Conservation (phyloP, 768 basidiomycete genomes). For the Phanerodontia chrysosporium region DNA sequence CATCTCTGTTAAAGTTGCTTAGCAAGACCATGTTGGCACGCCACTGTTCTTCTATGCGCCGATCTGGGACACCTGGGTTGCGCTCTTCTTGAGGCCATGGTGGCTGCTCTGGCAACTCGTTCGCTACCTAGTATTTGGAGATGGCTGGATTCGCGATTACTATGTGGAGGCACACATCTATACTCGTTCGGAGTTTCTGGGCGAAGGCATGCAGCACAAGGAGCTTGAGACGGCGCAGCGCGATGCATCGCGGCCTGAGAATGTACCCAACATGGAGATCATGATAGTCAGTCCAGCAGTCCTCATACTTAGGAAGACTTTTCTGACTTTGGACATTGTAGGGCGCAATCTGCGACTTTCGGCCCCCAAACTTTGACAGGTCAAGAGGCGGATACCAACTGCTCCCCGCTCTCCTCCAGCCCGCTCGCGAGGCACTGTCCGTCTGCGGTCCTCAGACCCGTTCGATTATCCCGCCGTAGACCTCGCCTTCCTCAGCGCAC, state of each 20-base stretch:
- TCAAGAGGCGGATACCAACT: background rate
- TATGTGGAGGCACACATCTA: background rate
- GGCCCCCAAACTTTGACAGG: background rate
- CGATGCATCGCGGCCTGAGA: background rate
- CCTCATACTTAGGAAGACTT: background rate
- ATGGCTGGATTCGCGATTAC: background rate
- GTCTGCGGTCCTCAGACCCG: background rate
- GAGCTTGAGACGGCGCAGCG: background rate
- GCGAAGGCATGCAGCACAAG: background rate
- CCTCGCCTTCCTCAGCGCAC: background rate
- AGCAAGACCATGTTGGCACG: slow-evolving; percentile 5
- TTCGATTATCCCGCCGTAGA: background rate
- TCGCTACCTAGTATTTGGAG: background rate
- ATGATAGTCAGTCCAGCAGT: background rate
- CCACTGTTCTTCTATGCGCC: background rate
- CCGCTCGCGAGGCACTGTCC: background rate
- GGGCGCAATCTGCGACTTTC: background rate
- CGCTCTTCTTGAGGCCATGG: slow-evolving; percentile 1
- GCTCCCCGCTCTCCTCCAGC: background rate
- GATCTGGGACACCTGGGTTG: background rate
- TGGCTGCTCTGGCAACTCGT: background rate
- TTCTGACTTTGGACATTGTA: background rate
- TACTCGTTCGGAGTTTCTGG: background rate
- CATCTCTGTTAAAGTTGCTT: background rate
- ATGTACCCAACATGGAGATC: slow-evolving; percentile 7